Conservation (phyloP, 176 grass and related monocot genomes). For the Hordeum marinum region DNA sequence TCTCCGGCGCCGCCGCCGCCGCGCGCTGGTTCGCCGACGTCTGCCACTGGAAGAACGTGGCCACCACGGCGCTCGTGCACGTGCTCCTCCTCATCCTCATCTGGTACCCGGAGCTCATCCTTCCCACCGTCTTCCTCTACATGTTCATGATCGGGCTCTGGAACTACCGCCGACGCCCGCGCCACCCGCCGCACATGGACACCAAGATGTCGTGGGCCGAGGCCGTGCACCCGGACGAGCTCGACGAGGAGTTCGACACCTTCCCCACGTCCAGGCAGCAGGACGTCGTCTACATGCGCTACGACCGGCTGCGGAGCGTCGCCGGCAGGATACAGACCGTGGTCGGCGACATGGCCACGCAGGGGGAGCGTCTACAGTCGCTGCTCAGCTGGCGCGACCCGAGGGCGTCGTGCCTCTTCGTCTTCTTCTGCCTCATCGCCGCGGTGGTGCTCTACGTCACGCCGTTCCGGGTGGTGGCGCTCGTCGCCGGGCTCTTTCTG, state of each 20-base stretch:
- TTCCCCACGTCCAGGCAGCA: conserved; percentile 68
- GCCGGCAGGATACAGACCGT: conserved; percentile 88
- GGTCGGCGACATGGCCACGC: conserved; percentile 85
- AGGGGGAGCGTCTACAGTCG: conserved; percentile 74
- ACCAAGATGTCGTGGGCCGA: conserved; percentile 74
- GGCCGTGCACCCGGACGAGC: conserved; percentile 64
- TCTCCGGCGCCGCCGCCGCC: conserved; percentile 35
- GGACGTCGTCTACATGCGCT: conserved; percentile 74
- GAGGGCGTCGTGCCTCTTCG: conserved; percentile 63
- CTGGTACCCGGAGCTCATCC: conserved; percentile 88
- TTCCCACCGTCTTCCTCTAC: conserved; percentile 92
- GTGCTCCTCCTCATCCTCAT: conserved; percentile 78
- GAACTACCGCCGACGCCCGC: conserved; percentile 60
- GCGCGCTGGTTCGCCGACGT: conserved; percentile 68
- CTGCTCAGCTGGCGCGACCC: conserved; percentile 85
- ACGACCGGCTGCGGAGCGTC: conserved; percentile 74
- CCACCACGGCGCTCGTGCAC: conserved; percentile 75
- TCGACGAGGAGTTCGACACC: conserved; percentile 97
- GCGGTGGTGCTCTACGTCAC: conserved; percentile 73
- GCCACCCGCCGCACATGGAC: conserved; percentile 90
- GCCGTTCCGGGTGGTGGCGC: conserved; percentile 68
- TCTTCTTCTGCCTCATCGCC: conserved; percentile 65
- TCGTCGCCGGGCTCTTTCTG: conserved; percentile 61
- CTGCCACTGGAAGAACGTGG: conserved; percentile 77
- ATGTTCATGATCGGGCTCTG: conserved; percentile 85